Evolutionary conservation across 768 basidiomycete species (phyloP).

Genomic region (Lentinula guzmanii): DNA sequence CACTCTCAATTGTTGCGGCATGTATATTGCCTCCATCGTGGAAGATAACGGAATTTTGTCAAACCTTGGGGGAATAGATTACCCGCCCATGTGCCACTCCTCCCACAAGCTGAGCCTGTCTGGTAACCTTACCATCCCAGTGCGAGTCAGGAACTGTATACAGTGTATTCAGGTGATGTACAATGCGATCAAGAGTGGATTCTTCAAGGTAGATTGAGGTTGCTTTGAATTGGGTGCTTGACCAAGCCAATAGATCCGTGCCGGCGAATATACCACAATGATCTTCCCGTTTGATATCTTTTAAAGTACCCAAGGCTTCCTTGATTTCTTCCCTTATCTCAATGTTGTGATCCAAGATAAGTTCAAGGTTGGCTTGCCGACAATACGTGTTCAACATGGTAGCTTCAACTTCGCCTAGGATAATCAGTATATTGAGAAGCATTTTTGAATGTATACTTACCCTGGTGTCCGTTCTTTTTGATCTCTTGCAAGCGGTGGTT

Average conservation of each 20-base stretch:
- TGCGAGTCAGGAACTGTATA: not conserved
- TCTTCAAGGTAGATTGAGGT: not conserved
- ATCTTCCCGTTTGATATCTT: slow-evolving; percentile 12
- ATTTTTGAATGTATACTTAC: slow-evolving; percentile 4
- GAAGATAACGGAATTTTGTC: not conserved
- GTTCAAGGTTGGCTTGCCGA: slow-evolving; percentile 10
- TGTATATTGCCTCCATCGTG: not conserved
- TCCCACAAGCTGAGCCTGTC: not conserved
- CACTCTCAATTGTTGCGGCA: not conserved
- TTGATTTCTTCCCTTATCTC: not conserved
- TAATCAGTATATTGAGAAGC: not conserved
- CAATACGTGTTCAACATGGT: slow-evolving; percentile 10
- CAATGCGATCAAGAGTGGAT: not conserved
- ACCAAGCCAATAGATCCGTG: not conserved
- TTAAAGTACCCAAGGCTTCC: slow-evolving; percentile 7
- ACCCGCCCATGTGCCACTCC: not conserved
- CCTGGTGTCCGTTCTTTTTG: slow-evolving; percentile 17
- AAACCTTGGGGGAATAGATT: not conserved
- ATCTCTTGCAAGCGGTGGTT: slow-evolving; percentile 18
- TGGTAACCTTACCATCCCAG: not conserved
- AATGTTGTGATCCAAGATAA: slow-evolving; percentile 9
- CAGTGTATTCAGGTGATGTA: not conserved
- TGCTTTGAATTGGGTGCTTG: not conserved
- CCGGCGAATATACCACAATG: slow-evolving; percentile 7
- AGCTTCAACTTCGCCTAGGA: slow-evolving; percentile 12